These are phyloP conservation scores for Sclerotiophoma versabilis DNA, from an alignment of 2,329 filamentous ascomycete species.

Conservation along the genomic window DNA sequence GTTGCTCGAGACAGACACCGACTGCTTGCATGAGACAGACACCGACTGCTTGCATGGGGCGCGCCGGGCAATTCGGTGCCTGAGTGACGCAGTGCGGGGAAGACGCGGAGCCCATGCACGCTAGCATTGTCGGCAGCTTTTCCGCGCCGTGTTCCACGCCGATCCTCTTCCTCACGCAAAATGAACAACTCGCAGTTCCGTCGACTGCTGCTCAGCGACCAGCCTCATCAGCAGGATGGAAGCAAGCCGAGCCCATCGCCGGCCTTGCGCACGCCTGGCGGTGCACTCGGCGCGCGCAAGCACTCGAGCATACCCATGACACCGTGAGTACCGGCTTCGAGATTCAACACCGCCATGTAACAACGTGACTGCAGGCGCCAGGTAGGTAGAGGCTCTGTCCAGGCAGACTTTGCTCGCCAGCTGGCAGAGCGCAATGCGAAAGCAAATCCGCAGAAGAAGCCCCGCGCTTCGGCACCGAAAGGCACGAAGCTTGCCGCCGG, in stretches of 20 bases:
- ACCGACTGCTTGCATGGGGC: too few species aligned
- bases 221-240: slow-evolving; percentile 45
- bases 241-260: slow-evolving; percentile 29
- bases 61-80: too few species aligned
- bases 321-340: slow-evolving; percentile 65
- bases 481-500: slow-evolving; percentile 80
- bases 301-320: slow-evolving; percentile 91
- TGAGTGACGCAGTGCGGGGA: slow-evolving; percentile 13
- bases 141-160: neutral
- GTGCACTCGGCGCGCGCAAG: slow-evolving; percentile 76
- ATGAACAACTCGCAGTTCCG: slow-evolving; percentile 99
- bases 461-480: slow-evolving; percentile 80
- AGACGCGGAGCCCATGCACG: neutral
- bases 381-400: slow-evolving; percentile 59
- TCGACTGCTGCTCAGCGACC: slow-evolving; percentile 70
- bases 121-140: slow-evolving; percentile 7
- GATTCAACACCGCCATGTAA: neutral
- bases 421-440: slow-evolving; percentile 73
- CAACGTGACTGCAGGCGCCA: slow-evolving; percentile 63
- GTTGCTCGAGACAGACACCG: too few species aligned
- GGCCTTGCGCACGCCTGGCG: slow-evolving; percentile 42
- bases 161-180: slow-evolving; percentile 4
- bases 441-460: slow-evolving; percentile 70
- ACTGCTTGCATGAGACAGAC: too few species aligned
- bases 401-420: slow-evolving; percentile 81